Conservation (phyloP, 2,329 filamentous ascomycete species). For the Colletotrichum tabaci region DNA sequence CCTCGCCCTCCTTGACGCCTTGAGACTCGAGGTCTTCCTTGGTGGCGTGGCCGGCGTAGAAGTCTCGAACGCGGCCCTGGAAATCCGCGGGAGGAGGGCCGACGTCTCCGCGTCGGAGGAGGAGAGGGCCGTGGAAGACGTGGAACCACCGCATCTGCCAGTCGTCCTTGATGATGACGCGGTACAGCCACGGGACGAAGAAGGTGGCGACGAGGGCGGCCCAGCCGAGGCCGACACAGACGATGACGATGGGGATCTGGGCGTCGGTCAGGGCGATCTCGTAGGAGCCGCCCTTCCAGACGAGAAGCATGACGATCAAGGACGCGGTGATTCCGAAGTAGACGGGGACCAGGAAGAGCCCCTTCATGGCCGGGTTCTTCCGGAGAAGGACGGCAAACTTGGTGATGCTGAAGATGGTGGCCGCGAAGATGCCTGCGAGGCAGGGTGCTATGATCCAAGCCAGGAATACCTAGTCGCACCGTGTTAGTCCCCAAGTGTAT, state of each 20-base stretch:
- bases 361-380: slow-evolving; percentile 57
- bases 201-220: slow-evolving; percentile 61
- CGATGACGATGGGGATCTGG: slow-evolving; percentile 62
- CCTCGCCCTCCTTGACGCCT: too few relatives aligned
- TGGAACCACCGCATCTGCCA: slow-evolving; percentile 68
- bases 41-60: slow-evolving; percentile 65
- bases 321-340: slow-evolving; percentile 70
- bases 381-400: slow-evolving; percentile 60
- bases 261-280: slow-evolving; percentile 42
- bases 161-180: slow-evolving; percentile 69
- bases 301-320: slow-evolving; percentile 41
- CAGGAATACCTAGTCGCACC: slow-evolving; percentile 57
- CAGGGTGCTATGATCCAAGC: slow-evolving; percentile 63
- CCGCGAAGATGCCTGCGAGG: slow-evolving; percentile 59
- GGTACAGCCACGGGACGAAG: slow-evolving; percentile 68
- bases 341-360: slow-evolving; percentile 63
- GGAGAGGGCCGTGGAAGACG: slow-evolving; percentile 63
- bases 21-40: slow-evolving; percentile 58
- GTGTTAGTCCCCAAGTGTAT: too few relatives aligned
- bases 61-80: slow-evolving; percentile 60
- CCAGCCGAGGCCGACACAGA: slow-evolving; percentile 64
- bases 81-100: slow-evolving; percentile 50
- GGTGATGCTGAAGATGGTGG: slow-evolving; percentile 59
- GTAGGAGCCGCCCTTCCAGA: slow-evolving; percentile 44
- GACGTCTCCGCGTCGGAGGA: slow-evolving; percentile 57